A percentile compares a stretch with the other conserved stretches of the same genome.
Conservation (phyloP, 495 filamentous ascomycete species). For the Penicillium mononematosum region DNA sequence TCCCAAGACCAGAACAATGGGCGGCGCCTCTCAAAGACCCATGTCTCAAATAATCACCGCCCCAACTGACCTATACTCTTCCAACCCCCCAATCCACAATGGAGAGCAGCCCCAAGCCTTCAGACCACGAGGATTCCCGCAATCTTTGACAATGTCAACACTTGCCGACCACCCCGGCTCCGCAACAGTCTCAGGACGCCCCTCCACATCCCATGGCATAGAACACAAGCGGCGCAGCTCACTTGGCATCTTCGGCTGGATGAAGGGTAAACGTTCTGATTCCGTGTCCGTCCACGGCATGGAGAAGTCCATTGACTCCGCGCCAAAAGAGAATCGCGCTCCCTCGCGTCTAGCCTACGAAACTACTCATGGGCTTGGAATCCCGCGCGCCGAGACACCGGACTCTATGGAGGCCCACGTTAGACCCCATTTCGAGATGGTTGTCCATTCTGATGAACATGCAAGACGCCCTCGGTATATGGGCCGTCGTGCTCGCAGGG, state of each 20-base stretch:
- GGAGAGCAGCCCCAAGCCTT: slow-evolving; percentile 10
- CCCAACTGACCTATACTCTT: slow-evolving; percentile 16
- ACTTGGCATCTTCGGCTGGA: slow-evolving; percentile 44
- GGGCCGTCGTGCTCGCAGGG: slow-evolving; percentile 37
- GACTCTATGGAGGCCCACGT: slow-evolving; percentile 20
- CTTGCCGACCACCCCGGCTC: slow-evolving; percentile 13
- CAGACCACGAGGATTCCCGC: slow-evolving; percentile 22
- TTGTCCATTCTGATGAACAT: slow-evolving; percentile 19
- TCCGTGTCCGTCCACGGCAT: slow-evolving; percentile 7
- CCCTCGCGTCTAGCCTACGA: slow-evolving; percentile 18
- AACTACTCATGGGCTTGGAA: slow-evolving; percentile 1
- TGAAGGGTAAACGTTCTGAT: slow-evolving; percentile 40
- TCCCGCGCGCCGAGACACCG: slow-evolving; percentile 13
- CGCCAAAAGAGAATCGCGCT: slow-evolving; percentile 15
- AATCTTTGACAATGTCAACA: slow-evolving; percentile 29
- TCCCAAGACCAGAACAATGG: slow-evolving; percentile 30
- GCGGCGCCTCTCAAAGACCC: slow-evolving; percentile 15
- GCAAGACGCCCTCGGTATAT: slow-evolving; percentile 40
- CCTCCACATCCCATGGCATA: slow-evolving; percentile 31
- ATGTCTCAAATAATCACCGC: slow-evolving; percentile 24
- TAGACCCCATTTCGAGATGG: slow-evolving; percentile 22
- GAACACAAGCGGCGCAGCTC: slow-evolving; percentile 45
- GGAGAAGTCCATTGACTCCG: slow-evolving; percentile 24
- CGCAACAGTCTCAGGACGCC: slow-evolving; percentile 26
- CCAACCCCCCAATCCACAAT: slow-evolving; percentile 6